phyloP scores from a whole-genome alignment of 768 basidiomycete species.

The Mycena venus region DNA sequence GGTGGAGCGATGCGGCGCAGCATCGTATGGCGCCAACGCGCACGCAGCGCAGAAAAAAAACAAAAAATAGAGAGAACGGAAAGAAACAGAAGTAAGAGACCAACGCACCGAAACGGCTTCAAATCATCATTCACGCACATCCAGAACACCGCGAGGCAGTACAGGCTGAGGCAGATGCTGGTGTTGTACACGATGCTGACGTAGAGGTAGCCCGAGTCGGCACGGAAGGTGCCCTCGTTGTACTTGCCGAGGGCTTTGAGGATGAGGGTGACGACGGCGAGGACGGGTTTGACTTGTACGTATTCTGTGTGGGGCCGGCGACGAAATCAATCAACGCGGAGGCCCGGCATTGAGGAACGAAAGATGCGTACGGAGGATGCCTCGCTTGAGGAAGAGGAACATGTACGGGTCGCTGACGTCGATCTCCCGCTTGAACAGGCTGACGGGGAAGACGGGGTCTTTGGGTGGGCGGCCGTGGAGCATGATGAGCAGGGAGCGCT shows the following conservation, averaged over 20 bases:
- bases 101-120: constrained; percentile 84
- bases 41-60: too few relatives aligned
- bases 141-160: constrained; percentile 98
- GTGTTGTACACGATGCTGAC: constrained; percentile 88
- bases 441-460: constrained; percentile 88
- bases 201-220: constrained; percentile 92
- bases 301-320: too few relatives aligned
- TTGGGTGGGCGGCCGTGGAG: constrained; percentile 93
- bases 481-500: constrained; percentile 91
- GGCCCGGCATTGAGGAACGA: background rate
- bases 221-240: constrained; percentile 89
- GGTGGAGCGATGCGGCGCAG: too few relatives aligned
- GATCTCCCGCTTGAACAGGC: constrained; percentile 85
- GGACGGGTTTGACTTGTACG: constrained; percentile 93
- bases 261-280: constrained; percentile 87
- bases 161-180: constrained; percentile 84
- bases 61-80: too few relatives aligned
- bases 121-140: constrained; percentile 90
- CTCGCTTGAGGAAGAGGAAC: constrained; percentile 93
- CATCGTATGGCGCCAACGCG: too few relatives aligned
- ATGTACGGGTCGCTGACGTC: constrained; percentile 97
- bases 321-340: background rate
- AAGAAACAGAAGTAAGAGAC: too few relatives aligned
- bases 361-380: constrained; percentile 82
- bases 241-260: constrained; percentile 90